Evolutionary conservation across 495 filamentous ascomycete genomes (phyloP), one percentile per base, ranked within the genome.

Genomic region (Venustampulla echinocandica): DNA sequence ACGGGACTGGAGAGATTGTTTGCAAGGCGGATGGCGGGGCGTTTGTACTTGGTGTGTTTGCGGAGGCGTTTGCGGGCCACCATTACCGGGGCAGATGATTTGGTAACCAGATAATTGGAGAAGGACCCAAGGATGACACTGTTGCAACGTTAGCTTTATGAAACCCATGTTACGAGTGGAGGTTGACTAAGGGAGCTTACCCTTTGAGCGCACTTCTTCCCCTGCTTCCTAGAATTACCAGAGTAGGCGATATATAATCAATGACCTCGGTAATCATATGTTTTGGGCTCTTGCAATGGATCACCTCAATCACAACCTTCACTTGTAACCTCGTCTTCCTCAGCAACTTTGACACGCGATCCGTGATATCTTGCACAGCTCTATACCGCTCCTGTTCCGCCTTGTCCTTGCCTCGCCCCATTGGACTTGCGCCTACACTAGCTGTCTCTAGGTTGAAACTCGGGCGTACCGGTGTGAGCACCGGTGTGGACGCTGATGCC

Each of bases 281-380:
- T 63, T 83, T 87, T 5, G 90, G 88, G 54, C 84, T 94, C 73
- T 95, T 96, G 81, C 92, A 97, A 61, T 97, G 90, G 52, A 97
- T 86, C 17, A 96, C 90, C 62, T 98, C 92, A 25, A 98, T 82
- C 20, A 92, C 86, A 42, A 95, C 79, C 37, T 86, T 79, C 27
- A 95, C 89, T 60, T 97, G 90, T 32, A 98, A 69, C 44, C 84
- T 71, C 4, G 92, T 98, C 71, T 88, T 93, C 52, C 90, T 75
- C 48, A 98, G 69, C 35, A 96, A 65, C 54, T 82, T 85, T 24
- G 90, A 77, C 49, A 90, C 87, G 1, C 83, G 75, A 30, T 86
- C 73, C 5, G 84, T 85, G 35, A 98, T 84, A 36, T 80, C 76
- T 33, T 84, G 77, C 13, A 84, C 76, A 4, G 87, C 90, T 55